Evolutionary conservation across 306 rosid species (phyloP).

Genomic region (Vigna radiata): DNA sequence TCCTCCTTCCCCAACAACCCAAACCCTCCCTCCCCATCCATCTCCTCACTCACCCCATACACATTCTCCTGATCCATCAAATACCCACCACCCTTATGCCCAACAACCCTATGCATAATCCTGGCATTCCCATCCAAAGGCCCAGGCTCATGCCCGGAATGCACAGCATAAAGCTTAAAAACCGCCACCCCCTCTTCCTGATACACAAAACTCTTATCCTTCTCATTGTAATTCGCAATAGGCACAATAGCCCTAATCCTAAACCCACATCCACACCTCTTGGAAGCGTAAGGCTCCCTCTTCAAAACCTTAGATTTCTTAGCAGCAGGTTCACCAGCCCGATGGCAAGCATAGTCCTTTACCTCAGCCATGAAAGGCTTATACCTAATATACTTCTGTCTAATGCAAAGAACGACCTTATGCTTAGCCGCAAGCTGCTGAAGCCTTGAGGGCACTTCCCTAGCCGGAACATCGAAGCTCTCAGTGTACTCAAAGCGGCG

Average conservation of each 20-base stretch:
- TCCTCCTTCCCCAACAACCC: conserved; percentile 91
- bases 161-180: conserved; percentile 93
- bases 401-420: conserved; percentile 92
- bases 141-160: conserved; percentile 98
- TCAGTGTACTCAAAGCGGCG: conserved; percentile 93
- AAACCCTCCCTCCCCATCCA: conserved; percentile 76
- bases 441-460: conserved; percentile 81
- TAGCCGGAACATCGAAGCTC: conserved; percentile 89
- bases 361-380: conserved; percentile 99
- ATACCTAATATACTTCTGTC: conserved; percentile 98
- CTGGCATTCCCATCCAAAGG: conserved; percentile 97
- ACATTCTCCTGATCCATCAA: conserved; percentile 86
- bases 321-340: conserved; percentile 93
- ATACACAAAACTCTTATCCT: conserved; percentile 96
- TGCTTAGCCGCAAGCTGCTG: conserved; percentile 93
- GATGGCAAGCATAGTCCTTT: conserved; percentile 96
- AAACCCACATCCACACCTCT: conserved; percentile 98
- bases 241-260: conserved; percentile 99
- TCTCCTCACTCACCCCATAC: conserved; percentile 90
- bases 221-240: conserved; percentile 89
- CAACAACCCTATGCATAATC: conserved; percentile 96
- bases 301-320: conserved; percentile 83
- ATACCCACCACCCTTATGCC: conserved; percentile 78
- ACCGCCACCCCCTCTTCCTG: conserved; percentile 93
- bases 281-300: conserved; percentile 96